phyloP scores from a whole-genome alignment of 768 basidiomycete species.

The Lentinula boryana region DNA sequence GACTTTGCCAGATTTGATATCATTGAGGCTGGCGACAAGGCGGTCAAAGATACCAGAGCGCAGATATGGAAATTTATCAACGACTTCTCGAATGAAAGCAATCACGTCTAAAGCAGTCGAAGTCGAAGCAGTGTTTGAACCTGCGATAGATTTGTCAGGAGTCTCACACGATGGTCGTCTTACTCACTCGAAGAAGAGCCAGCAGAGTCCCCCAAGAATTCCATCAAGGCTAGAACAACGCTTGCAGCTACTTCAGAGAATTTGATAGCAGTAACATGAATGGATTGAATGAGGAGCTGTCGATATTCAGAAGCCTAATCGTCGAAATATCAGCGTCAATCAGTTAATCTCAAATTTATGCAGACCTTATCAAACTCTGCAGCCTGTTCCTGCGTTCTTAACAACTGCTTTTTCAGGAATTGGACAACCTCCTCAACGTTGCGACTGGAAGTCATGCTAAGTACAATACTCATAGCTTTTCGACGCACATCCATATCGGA shows the following conservation, averaged over 20 bases:
- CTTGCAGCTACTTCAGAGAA: conserved; percentile 96
- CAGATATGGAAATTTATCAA: conserved; percentile 92
- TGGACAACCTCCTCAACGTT: conserved; percentile 96
- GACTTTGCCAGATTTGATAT: conserved; percentile 95
- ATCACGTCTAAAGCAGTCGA: conserved; percentile 95
- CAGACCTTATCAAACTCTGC: conserved; percentile 86
- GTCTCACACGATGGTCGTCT: no score
- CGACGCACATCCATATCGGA: conserved; percentile 95
- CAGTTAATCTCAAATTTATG: neutral
- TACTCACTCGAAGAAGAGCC: neutral
- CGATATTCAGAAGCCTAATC: conserved; percentile 88
- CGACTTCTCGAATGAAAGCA: conserved; percentile 74
- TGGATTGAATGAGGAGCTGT: conserved; percentile 94
- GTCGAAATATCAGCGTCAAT: neutral
- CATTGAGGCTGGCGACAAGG: conserved; percentile 70
- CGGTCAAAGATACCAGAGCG: conserved; percentile 80
- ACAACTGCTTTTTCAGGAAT: conserved; percentile 97
- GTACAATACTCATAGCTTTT: conserved; percentile 84
- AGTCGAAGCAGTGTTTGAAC: conserved; percentile 45
- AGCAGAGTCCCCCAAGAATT: conserved; percentile 83
- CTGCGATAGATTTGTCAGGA: neutral
- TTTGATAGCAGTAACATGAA: conserved; percentile 92
- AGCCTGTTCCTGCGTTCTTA: conserved; percentile 70
- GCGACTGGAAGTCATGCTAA: conserved; percentile 88
- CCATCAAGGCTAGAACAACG: conserved; percentile 90